Percentiles rank a stretch among this genome's conserved stretches.
Conservation (phyloP, 73 alveolate genomes). For the Paramecium tetraurelia region DNA sequence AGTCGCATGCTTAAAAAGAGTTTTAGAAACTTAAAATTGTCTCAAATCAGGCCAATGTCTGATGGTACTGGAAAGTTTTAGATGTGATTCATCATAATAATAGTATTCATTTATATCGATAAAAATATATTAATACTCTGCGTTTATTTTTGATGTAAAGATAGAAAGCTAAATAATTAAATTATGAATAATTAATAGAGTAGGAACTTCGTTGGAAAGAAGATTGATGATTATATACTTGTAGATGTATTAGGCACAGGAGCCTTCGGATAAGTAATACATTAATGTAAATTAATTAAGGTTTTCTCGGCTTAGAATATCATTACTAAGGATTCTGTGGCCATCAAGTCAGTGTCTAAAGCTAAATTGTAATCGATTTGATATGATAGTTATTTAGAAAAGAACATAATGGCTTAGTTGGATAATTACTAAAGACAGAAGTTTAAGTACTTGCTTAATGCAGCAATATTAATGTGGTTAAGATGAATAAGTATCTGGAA, state of each 20-base stretch:
- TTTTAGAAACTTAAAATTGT: not conserved
- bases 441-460: constrained; percentile 13
- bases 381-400: not conserved
- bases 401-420: constrained; percentile 50
- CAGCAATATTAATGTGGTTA: constrained; percentile 40
- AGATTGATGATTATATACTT: constrained; percentile 18
- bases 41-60: not conserved
- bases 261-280: constrained; percentile 28
- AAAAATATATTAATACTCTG: not conserved
- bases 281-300: not conserved
- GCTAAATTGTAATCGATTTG: not conserved
- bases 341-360: constrained; percentile 38
- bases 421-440: constrained; percentile 37
- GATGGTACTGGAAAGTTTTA: not conserved
- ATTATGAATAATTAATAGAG: not conserved
- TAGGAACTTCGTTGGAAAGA: constrained; percentile 24
- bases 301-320: constrained; percentile 5
- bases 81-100: not conserved
- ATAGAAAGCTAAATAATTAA: not conserved
- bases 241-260: constrained; percentile 46
- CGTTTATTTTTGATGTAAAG: not conserved
- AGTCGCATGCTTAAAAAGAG: not conserved
- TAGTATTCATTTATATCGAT: not conserved
- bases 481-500: constrained; percentile 26
- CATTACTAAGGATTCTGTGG: not conserved